Conservation (phyloP, 805 yeast species). For the Pichia cabralensis region DNA sequence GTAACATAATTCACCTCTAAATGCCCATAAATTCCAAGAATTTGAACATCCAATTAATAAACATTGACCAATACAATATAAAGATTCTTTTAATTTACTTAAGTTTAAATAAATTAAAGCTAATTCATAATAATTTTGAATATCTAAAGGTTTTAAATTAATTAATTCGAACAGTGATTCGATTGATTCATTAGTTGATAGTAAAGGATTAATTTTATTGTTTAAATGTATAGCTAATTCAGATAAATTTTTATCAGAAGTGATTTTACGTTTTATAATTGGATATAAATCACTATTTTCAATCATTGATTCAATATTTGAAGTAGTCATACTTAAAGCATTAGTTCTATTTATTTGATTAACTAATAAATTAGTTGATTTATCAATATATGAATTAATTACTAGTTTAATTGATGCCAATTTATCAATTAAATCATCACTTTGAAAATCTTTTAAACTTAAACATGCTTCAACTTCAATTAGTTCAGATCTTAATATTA, state of each 20-base stretch:
- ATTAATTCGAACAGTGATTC: conserved; percentile 29
- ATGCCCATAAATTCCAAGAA: conserved; percentile 57
- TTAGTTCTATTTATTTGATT: conserved; percentile 6
- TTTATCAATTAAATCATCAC: background rate
- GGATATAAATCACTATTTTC: conserved; percentile 1
- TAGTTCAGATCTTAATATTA: conserved; percentile 3
- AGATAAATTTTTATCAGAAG: conserved; percentile 1
- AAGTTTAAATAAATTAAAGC: conserved; percentile 48
- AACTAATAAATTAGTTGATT: conserved; percentile 7
- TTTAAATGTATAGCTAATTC: background rate
- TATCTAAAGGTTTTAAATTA: conserved; percentile 63
- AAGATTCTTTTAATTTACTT: conserved; percentile 60
- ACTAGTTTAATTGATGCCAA: conserved; percentile 2
- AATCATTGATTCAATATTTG: conserved; percentile 5
- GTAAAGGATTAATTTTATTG: conserved; percentile 1
- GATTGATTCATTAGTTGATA: conserved; percentile 6
- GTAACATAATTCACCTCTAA: conserved; percentile 46
- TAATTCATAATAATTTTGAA: conserved; percentile 70
- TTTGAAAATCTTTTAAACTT: background rate
- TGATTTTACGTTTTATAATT: conserved; percentile 2
- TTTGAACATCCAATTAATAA: conserved; percentile 21
- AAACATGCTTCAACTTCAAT: conserved; percentile 2
- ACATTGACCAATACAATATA: conserved; percentile 61
- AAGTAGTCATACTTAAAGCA: conserved; percentile 5
- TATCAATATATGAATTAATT: conserved; percentile 6